Evolutionary conservation across 148 eudicot genomes (phyloP), one percentile per base, ranked within the genome.

Genomic region (Pharnaceum exiguum): DNA sequence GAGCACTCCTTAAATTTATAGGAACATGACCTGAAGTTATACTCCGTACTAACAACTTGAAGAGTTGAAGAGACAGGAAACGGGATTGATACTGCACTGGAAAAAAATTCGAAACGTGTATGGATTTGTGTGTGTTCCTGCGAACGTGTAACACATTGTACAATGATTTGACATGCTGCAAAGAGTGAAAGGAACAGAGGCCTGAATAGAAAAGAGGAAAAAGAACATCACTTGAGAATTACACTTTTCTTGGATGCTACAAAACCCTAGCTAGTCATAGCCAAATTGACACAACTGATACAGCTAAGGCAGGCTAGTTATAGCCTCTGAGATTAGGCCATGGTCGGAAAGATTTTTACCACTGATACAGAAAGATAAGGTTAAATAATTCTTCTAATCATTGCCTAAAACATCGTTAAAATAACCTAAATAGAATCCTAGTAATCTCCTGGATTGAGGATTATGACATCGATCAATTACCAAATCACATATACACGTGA

Each of bases 201-300:
- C n/a, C n/a, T n/a, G n/a, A n/a, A n/a, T n/a, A n/a, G 18, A 11
- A 32, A 4, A 15, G 28, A 43, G 3, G 2, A 46, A 36, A 39
- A 25, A 5, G 19, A 23, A 23, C 32, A 52, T 15, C 26, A 31
- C 44, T 36, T 55, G 33, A 24, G 11, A 35, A 7, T 8, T 19
- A 66, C 38, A 24, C 54, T 69, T 68, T 72, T 60, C 74, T 77
- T 60, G 66, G 71, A 72, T 69, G 71, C 77, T 73, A 72, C 25
- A 64, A 68, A 68, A 38, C 65, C 75, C 57, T 69, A 60, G 50
- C 35, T 67, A 27, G 28, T 22, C 37, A 38, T 30, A 23, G 53
- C 42, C 71, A 59, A 59, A 16, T 68, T 27, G 62, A 31, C 16
- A 44, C 43, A 50, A 38, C 43, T 28, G 40, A 23, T 44, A 42